Conservation (phyloP, 768 basidiomycete genomes). For the Mrakia gelida region DNA sequence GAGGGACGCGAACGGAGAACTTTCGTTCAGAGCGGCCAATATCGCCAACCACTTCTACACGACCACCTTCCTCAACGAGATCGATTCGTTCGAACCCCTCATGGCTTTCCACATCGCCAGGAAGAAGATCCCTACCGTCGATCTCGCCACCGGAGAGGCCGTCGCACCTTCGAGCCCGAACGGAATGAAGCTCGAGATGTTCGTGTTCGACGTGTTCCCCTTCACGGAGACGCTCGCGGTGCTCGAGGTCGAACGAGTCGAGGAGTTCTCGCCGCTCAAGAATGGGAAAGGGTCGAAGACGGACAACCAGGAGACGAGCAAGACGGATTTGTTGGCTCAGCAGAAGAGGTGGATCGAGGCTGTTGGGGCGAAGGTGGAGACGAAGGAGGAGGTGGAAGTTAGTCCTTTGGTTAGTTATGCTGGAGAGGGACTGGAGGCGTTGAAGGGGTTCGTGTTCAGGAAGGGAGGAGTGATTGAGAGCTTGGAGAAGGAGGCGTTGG, state of each 20-base stretch:
- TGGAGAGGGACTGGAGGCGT: constrained; percentile 78
- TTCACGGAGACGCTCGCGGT: constrained; percentile 65
- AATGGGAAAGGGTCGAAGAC: constrained; percentile 89
- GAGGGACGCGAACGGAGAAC: constrained; percentile 63
- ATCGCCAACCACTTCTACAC: constrained; percentile 99
- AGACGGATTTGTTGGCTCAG: constrained; percentile 81
- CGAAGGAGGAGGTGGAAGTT: constrained; percentile 67
- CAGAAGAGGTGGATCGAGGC: constrained; percentile 75
- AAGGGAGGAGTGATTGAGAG: constrained; percentile 58
- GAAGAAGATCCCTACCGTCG: constrained; percentile 89
- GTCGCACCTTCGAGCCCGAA: constrained; percentile 87
- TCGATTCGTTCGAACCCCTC: constrained; percentile 74
- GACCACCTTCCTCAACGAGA: constrained; percentile 68
- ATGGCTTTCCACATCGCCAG: constrained; percentile 97
- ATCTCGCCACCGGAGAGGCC: constrained; percentile 60
- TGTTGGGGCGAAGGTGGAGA: constrained; percentile 63
- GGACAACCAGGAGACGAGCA: constrained; percentile 86
- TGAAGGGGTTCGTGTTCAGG: constrained; percentile 71
- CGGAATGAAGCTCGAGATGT: constrained; percentile 98
- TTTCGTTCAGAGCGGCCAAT: constrained; percentile 89
- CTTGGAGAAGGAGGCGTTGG: constrained; percentile 13
- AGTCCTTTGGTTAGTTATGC: constrained; percentile 83
- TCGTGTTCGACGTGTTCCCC: constrained; percentile 98
- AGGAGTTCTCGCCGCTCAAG: constrained; percentile 96
- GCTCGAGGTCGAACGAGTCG: constrained; percentile 76